Percentiles rank a stretch among this genome's conserved stretches.
Evolutionary conservation across 805 yeast genomes (phyloP).

Genomic region (Wickerhamiella bombiphila): DNA sequence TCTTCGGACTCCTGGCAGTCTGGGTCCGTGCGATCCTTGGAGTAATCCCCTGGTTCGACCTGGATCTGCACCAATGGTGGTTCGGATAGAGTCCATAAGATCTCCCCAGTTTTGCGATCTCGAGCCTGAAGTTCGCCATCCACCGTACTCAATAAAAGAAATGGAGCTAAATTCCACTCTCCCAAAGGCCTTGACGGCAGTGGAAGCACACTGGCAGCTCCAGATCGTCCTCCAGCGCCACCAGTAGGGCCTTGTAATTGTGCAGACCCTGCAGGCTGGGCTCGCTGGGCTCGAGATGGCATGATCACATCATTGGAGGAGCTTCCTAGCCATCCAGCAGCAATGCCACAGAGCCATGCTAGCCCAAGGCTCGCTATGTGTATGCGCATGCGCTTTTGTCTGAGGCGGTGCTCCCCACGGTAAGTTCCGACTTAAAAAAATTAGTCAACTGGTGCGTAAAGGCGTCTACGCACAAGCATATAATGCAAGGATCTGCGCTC

Average conservation of each 20-base stretch:
- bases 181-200: background rate
- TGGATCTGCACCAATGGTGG: constrained; percentile 39
- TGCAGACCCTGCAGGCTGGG: background rate
- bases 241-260: background rate
- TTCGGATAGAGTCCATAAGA: constrained; percentile 62
- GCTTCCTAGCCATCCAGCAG: too few species aligned
- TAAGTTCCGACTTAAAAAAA: too few species aligned
- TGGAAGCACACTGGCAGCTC: too few species aligned
- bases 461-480: too few species aligned
- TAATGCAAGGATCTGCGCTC: too few species aligned
- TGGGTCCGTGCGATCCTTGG: constrained; percentile 7
- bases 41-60: background rate
- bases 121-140: constrained; percentile 82
- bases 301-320: too few species aligned
- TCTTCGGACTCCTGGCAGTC: constrained; percentile 1
- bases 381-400: too few species aligned
- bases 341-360: too few species aligned
- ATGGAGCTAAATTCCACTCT: background rate
- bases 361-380: too few species aligned
- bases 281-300: too few species aligned
- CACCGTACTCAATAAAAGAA: constrained; percentile 31
- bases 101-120: constrained; percentile 56
- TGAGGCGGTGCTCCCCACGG: too few species aligned
- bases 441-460: too few species aligned
- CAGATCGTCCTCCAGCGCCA: background rate